Evolutionary conservation across 2,329 filamentous ascomycete genomes (phyloP).

Genomic region (Ceratocystis alfenasii): DNA sequence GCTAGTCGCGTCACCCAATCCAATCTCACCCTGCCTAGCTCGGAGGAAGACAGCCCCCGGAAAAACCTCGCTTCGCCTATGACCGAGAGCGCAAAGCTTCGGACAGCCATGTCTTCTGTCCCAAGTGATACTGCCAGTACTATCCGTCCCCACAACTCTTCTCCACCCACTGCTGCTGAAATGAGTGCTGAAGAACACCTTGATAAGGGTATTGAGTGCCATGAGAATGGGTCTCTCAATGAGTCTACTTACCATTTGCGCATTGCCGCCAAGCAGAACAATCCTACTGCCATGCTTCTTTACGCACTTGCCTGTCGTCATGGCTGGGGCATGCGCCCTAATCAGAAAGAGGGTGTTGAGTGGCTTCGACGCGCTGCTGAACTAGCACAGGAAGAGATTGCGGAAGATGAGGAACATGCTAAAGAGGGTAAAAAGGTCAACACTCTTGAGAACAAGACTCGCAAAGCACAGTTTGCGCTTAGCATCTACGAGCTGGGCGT

Average conservation of each 20-base stretch:
- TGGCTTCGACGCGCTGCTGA: conserved; percentile 91
- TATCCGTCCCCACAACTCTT: conserved; percentile 33
- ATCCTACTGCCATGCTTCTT: conserved; percentile 88
- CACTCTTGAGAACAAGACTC: conserved; percentile 60
- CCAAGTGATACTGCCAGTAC: conserved; percentile 44
- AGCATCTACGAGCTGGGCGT: conserved; percentile 95
- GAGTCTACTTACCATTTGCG: conserved; percentile 95
- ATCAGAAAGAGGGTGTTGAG: conserved; percentile 75
- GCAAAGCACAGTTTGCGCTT: conserved; percentile 85
- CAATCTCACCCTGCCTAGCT: conserved; percentile 36
- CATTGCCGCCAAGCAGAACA: conserved; percentile 70
- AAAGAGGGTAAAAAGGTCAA: conserved; percentile 54
- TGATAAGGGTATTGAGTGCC: conserved; percentile 75
- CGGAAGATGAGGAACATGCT: conserved; percentile 60
- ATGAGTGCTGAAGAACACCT: conserved; percentile 81
- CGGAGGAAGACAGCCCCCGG: conserved; percentile 41
- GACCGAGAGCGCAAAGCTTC: conserved; percentile 32
- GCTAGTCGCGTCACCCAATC: conserved; percentile 33
- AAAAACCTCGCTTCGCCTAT: conserved; percentile 33
- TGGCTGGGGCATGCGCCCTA: conserved; percentile 94
- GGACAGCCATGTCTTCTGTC: conserved; percentile 37
- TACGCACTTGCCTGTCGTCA: conserved; percentile 92
- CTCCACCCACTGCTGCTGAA: conserved; percentile 49
- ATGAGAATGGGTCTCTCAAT: conserved; percentile 75
- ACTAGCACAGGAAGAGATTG: conserved; percentile 66